A percentile compares a stretch with the other conserved stretches of the same genome.
Conservation (phyloP, 129 eudicot species). For the Pittosporum tobira region DNA sequence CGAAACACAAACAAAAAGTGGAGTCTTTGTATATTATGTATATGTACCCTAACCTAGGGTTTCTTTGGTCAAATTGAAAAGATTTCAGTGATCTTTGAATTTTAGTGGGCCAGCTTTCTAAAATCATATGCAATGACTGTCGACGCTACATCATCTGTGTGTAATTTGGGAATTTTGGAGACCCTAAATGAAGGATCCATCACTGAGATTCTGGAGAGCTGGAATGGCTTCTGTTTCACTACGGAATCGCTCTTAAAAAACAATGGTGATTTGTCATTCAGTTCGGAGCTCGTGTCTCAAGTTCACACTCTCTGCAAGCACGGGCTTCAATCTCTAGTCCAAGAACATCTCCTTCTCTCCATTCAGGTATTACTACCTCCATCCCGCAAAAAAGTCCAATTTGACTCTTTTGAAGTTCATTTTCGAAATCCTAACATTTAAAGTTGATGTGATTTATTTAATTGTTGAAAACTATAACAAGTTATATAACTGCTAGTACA, state of each 20-base stretch:
- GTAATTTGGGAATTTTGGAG: slow-evolving; percentile 48
- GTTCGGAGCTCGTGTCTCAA: slow-evolving; percentile 25
- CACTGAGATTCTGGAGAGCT: slow-evolving; percentile 46
- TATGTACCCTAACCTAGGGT: slow-evolving; percentile 18
- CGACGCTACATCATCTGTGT: slow-evolving; percentile 34
- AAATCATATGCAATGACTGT: slow-evolving; percentile 18
- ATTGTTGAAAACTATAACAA: too few species aligned
- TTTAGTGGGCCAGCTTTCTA: neutral
- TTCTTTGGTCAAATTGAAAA: too few species aligned
- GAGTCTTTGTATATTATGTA: neutral
- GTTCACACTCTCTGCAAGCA: slow-evolving; percentile 28
- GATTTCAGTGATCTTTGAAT: too few species aligned
- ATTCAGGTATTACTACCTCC: too few species aligned
- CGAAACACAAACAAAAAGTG: too few species aligned
- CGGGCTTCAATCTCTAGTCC: slow-evolving; percentile 36
- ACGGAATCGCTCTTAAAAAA: slow-evolving; percentile 28
- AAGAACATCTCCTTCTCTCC: slow-evolving; percentile 35
- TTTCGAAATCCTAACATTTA: too few species aligned
- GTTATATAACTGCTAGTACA: too few species aligned
- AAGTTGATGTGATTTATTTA: too few species aligned
- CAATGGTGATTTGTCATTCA: slow-evolving; percentile 15
- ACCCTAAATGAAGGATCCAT: slow-evolving; percentile 35
- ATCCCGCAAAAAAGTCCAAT: too few species aligned
- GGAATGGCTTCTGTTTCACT: slow-evolving; percentile 53
- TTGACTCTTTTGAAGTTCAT: too few species aligned